phyloP scores from a whole-genome alignment of 768 basidiomycete species.

The Tulasnella sp. region DNA sequence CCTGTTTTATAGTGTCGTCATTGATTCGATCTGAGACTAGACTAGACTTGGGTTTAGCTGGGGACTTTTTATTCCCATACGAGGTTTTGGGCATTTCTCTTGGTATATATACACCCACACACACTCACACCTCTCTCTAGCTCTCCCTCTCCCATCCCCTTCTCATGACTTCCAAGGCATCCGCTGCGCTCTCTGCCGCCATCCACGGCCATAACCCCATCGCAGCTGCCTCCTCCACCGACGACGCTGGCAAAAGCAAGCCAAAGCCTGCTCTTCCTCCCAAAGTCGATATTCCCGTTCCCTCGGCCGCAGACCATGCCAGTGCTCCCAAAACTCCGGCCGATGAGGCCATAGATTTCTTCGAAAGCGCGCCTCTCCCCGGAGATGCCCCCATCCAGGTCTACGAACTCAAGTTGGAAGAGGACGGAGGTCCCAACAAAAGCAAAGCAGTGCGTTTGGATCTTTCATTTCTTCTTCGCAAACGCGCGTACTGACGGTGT shows the following conservation, averaged over 20 bases:
- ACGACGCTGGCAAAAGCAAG: too few relatives aligned
- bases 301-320: neutral
- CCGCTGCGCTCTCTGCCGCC: neutral
- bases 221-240: neutral
- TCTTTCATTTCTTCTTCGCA: neutral
- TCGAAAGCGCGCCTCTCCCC: slow-evolving; percentile 46
- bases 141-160: neutral
- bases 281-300: slow-evolving; percentile 1
- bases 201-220: neutral
- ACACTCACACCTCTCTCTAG: neutral
- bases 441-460: slow-evolving; percentile 61
- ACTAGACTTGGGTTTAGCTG: neutral
- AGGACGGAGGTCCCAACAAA: slow-evolving; percentile 85
- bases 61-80: neutral
- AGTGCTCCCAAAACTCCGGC: slow-evolving; percentile 79
- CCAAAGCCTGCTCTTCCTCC: neutral
- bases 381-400: slow-evolving; percentile 67
- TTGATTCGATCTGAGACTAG: neutral
- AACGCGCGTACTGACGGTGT: slow-evolving; percentile 20
- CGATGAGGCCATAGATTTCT: slow-evolving; percentile 87
- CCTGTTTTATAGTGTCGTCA: neutral
- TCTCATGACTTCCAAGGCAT: neutral
- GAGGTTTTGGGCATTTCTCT: neutral
- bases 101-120: neutral
- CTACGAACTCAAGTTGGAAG: slow-evolving; percentile 77